Evolutionary conservation across 1,284 basidiomycete genomes (phyloP).

Genomic region (Apiotrichum siamense): DNA sequence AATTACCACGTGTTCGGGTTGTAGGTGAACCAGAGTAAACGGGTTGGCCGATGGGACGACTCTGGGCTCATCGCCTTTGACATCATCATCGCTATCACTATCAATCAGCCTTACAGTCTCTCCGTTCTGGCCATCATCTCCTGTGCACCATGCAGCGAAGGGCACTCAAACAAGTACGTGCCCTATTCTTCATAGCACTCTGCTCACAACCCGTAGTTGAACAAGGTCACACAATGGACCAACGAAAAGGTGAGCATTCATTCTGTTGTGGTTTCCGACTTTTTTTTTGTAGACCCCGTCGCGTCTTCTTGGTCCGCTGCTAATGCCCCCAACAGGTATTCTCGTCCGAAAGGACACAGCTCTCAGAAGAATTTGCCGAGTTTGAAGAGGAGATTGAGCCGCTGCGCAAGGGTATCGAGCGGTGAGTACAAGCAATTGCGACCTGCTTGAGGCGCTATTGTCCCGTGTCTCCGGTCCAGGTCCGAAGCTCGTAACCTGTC

Average conservation of each 20-base stretch:
- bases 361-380: slow-evolving; percentile 60
- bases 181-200: background rate
- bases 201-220: slow-evolving; percentile 25
- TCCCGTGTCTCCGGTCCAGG: no score
- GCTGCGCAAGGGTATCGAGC: slow-evolving; percentile 57
- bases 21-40: no score
- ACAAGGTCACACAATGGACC: slow-evolving; percentile 47
- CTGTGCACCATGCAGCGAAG: slow-evolving; percentile 37
- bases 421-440: slow-evolving; percentile 52
- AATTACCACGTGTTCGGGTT: no score
- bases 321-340: slow-evolving; percentile 51
- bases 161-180: slow-evolving; percentile 42
- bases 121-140: no score
- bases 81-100: background rate
- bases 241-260: slow-evolving; percentile 36
- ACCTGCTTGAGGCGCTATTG: no score
- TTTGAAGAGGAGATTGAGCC: slow-evolving; percentile 66
- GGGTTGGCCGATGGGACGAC: no score
- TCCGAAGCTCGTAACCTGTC: no score
- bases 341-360: slow-evolving; percentile 57
- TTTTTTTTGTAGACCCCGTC: background rate
- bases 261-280: no score
- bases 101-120: no score
- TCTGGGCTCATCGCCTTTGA: no score
- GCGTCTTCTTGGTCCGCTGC: background rate